A percentile compares a stretch with the other conserved stretches of the same genome.
Conservation (phyloP, 1,139 yeast genomes). For the Debaryomyces singareniensis region DNA sequence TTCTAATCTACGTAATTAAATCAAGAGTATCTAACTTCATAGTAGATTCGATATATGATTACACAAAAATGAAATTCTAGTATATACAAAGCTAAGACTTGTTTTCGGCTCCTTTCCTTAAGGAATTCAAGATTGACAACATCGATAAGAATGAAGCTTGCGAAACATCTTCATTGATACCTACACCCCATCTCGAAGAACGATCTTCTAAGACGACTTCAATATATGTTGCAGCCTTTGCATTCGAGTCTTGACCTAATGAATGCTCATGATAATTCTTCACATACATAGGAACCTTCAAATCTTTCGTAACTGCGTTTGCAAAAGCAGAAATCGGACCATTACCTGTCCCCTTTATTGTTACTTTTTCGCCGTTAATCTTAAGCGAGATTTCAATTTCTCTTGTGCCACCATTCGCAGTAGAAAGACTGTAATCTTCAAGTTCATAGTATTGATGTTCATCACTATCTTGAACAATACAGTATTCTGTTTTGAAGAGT, state of each 20-base stretch:
- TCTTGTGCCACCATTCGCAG: slow-evolving; percentile 25
- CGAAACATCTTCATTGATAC: slow-evolving; percentile 87
- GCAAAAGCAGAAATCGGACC: slow-evolving; percentile 93
- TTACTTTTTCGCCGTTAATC: slow-evolving; percentile 40
- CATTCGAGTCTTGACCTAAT: slow-evolving; percentile 76
- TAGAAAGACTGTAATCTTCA: slow-evolving; percentile 44
- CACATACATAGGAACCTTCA: slow-evolving; percentile 61
- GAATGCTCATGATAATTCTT: slow-evolving; percentile 89
- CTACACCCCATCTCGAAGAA: slow-evolving; percentile 81
- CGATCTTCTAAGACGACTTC: background rate
- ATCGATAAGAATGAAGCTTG: slow-evolving; percentile 83
- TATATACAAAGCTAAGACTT: too few species aligned
- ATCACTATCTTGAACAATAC: slow-evolving; percentile 42
- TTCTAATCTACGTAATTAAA: too few species aligned
- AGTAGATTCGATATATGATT: too few species aligned
- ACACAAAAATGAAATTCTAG: too few species aligned
- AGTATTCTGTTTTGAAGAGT: slow-evolving; percentile 68
- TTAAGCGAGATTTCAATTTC: slow-evolving; percentile 33
- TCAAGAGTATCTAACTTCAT: too few species aligned
- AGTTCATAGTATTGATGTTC: slow-evolving; percentile 32
- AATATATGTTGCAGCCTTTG: slow-evolving; percentile 91
- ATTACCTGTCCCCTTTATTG: slow-evolving; percentile 72
- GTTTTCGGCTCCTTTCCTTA: too few species aligned
- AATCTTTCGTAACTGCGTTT: slow-evolving; percentile 60
- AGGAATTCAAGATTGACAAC: slow-evolving; percentile 62